A percentile compares a stretch with the other conserved stretches of the same genome.
These are phyloP conservation scores for Epicoccum nigrum DNA, from an alignment of 2,329 filamentous ascomycete species.

Conservation along the genomic window DNA sequence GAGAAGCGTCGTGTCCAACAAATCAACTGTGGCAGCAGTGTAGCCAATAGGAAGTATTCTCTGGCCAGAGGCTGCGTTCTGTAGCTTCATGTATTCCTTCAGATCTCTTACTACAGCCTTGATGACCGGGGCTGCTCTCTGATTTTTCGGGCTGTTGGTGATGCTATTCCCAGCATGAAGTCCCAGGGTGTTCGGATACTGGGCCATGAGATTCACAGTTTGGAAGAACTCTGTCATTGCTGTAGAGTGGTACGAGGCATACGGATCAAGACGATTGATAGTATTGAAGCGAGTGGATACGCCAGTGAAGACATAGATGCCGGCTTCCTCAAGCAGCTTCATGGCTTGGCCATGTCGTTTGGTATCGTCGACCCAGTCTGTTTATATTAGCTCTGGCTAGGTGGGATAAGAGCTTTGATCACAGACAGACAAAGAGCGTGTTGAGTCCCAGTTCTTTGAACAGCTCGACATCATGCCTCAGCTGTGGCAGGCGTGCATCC, in stretches of 20 bases:
- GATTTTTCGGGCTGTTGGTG: constrained; percentile 1
- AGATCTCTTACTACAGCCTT: constrained; percentile 19
- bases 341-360: constrained; percentile 17
- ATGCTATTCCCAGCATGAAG: constrained; percentile 4
- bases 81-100: constrained; percentile 17
- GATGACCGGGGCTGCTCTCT: constrained; percentile 5
- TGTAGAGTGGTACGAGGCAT: constrained; percentile 10
- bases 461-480: constrained; percentile 12
- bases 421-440: constrained; percentile 17
- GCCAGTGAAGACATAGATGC: constrained; percentile 17
- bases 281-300: constrained; percentile 5
- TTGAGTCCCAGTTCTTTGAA: constrained; percentile 19
- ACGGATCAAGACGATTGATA: constrained; percentile 15
- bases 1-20: constrained; percentile 4
- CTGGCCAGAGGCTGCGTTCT: constrained; percentile 1
- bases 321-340: constrained; percentile 20
- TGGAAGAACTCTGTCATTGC: constrained; percentile 9
- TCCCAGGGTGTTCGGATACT: constrained; percentile 17
- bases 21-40: background rate
- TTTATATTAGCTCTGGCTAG: background rate
- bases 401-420: background rate
- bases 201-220: constrained; percentile 12
- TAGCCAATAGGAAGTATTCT: constrained; percentile 15
- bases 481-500: constrained; percentile 9
- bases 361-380: constrained; percentile 14